Evolutionary conservation across 2,329 filamentous ascomycete species (phyloP), one percentile per base, ranked within the genome.

Genomic region (Coniosporium tulheliwenetii): DNA sequence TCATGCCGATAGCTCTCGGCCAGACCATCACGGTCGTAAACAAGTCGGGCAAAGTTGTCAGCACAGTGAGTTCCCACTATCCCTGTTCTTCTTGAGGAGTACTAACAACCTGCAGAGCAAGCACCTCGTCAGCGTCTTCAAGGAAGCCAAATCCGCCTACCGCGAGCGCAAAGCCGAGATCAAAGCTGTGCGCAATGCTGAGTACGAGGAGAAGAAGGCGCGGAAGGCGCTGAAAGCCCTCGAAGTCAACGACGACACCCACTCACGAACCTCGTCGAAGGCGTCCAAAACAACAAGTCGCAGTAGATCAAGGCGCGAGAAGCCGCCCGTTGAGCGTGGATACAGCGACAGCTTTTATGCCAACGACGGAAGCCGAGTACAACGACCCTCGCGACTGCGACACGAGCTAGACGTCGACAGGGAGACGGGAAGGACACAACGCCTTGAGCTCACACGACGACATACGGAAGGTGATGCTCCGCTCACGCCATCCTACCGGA

Each of bases 11-110:
- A 26, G 19, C 19, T 7, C 43, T 75, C 30, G 69, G 72, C 47
- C 80, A 93, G 62, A 89, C 84, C 39, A 78, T 94, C 50, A 87
- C 85, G 49, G 83, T 93, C 53, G 81, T 93, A 62, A 91, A 93
- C 66, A 86, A 76, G 60, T 91, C 85, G 43, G 85, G 85, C 53
- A 93, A 93, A 64, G 79, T 93, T 39, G 84, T 94, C 51, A 87
- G 79, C 69, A 91, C 81, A 44, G 85, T 87, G 70, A 59, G 80
- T 69, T 47, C 37, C 36, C 38, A 15, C 37, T 26, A 26, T n/a
- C n/a, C 36, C 30, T 26, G 14, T 43, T 41, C 30, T 40, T 35
- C 37, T 37, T 14, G 31, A 14, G 41, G 44, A 54, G 39, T 38
- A 35, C 10, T 32, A 14, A 26, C 35, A 33, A 38, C 40, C 42